Evolutionary conservation across 345 rosid species (phyloP).

Genomic region (Clarkia xantiana): DNA sequence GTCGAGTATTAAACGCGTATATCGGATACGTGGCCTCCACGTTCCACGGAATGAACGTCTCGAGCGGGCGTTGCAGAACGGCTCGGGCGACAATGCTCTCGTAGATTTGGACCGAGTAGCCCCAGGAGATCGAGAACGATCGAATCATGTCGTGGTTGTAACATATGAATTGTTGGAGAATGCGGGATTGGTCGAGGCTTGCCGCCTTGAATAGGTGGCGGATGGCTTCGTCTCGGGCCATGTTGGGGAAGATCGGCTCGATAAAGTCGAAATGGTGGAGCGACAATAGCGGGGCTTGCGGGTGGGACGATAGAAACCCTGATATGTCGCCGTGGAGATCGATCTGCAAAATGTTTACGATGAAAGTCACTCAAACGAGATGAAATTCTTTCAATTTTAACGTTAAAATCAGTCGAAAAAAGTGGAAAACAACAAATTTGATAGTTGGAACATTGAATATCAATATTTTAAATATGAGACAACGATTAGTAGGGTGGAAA

Average conservation of each 20-base stretch:
- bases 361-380: background rate
- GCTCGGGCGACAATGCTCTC: constrained; percentile 37
- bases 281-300: constrained; percentile 30
- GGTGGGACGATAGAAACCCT: constrained; percentile 56
- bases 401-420: too few relatives aligned
- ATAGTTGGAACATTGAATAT: too few relatives aligned
- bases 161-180: constrained; percentile 54
- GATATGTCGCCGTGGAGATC: constrained; percentile 54
- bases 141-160: constrained; percentile 31
- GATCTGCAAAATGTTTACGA: constrained; percentile 18
- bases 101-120: constrained; percentile 44
- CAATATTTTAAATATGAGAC: too few relatives aligned
- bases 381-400: too few relatives aligned
- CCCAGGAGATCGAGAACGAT: constrained; percentile 58
- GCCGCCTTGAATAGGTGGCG: constrained; percentile 47
- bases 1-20: constrained; percentile 39
- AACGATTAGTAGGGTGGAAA: background rate
- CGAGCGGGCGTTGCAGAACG: constrained; percentile 28
- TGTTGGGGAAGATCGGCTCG: constrained; percentile 43
- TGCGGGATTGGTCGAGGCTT: constrained; percentile 30
- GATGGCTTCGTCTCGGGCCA: constrained; percentile 29
- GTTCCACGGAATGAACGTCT: constrained; percentile 46
- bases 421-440: too few relatives aligned
- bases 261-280: constrained; percentile 50
- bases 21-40: constrained; percentile 15